These are phyloP conservation scores for Lenzites betulinus DNA, from an alignment of 768 basidiomycete species.

Conservation along the genomic window DNA sequence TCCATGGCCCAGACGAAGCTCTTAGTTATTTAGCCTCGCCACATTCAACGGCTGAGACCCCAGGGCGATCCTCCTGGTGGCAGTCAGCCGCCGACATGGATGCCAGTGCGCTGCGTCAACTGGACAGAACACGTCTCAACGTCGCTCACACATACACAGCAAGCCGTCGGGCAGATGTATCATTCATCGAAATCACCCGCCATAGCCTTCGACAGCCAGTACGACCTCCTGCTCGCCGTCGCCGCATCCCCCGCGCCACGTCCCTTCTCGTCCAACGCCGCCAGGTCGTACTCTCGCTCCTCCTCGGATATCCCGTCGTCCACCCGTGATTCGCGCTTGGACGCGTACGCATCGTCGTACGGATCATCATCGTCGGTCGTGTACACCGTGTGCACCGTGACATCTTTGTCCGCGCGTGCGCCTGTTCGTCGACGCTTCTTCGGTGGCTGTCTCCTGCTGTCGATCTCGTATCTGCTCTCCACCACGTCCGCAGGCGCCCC, in stretches of 20 bases:
- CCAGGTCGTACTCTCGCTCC: constrained; percentile 28
- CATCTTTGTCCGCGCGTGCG: constrained; percentile 28
- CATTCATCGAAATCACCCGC: constrained; percentile 26
- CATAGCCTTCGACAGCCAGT: constrained; percentile 59
- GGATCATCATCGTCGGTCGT: constrained; percentile 52
- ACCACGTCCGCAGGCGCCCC: constrained; percentile 48
- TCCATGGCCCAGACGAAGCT: too few species aligned
- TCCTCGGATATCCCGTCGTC: constrained; percentile 34
- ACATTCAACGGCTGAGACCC: too few species aligned
- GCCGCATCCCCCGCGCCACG: constrained; percentile 25
- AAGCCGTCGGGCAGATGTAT: not conserved
- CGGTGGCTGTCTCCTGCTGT: constrained; percentile 41
- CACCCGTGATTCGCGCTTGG: constrained; percentile 17
- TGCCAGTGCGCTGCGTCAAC: not conserved
- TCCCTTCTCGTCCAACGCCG: constrained; percentile 11
- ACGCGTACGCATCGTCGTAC: constrained; percentile 24
- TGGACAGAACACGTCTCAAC: constrained; percentile 7
- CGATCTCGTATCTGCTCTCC: constrained; percentile 46
- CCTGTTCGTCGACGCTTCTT: constrained; percentile 50
- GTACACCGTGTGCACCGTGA: constrained; percentile 45
- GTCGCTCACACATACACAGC: not conserved
- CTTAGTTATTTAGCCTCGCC: too few species aligned
- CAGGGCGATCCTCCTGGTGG: too few species aligned
- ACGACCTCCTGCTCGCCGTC: constrained; percentile 45
- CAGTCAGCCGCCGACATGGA: too few species aligned